Conservation (phyloP, 2,329 filamentous ascomycete species). For the Cladophialophora psammophila region DNA sequence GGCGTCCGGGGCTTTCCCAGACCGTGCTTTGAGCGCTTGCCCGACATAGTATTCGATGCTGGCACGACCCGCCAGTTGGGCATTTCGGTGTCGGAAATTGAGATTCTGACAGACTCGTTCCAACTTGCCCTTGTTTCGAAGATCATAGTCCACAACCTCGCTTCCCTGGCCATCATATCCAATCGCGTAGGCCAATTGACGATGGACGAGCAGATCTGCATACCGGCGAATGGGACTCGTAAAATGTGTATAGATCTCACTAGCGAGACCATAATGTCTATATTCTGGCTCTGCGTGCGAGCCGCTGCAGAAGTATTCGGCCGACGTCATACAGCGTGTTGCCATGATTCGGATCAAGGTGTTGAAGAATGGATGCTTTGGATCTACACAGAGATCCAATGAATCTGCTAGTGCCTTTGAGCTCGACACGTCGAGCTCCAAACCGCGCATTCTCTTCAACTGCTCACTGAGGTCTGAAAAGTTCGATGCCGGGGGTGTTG, state of each 20-base stretch:
- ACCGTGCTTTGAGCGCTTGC: slow-evolving; percentile 83
- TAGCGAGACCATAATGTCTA: slow-evolving; percentile 94
- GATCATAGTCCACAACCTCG: slow-evolving; percentile 76
- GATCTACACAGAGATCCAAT: slow-evolving; percentile 82
- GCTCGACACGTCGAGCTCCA: slow-evolving; percentile 82
- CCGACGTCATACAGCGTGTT: slow-evolving; percentile 98
- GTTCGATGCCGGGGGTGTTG: slow-evolving; percentile 89
- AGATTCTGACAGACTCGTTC: slow-evolving; percentile 98
- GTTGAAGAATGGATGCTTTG: slow-evolving; percentile 92
- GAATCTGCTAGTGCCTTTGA: slow-evolving; percentile 94
- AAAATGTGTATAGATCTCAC: slow-evolving; percentile 98
- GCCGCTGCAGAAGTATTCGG: slow-evolving; percentile 96
- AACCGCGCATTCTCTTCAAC: slow-evolving; percentile 81
- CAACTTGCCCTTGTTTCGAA: slow-evolving; percentile 82
- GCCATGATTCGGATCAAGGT: slow-evolving; percentile 96
- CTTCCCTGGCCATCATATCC: slow-evolving; percentile 71
- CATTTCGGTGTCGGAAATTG: slow-evolving; percentile 95
- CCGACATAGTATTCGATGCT: slow-evolving; percentile 98
- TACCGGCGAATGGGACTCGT: slow-evolving; percentile 97
- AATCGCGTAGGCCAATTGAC: slow-evolving; percentile 94
- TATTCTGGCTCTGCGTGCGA: slow-evolving; percentile 94
- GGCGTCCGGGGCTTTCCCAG: slow-evolving; percentile 53
- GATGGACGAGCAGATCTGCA: slow-evolving; percentile 92
- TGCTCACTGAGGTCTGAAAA: slow-evolving; percentile 94
- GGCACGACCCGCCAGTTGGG: slow-evolving; percentile 91